Percentiles rank a stretch among this genome's conserved stretches.
phyloP scores from a whole-genome alignment of 75 land plant species.

The Cupressus sempervirens region DNA sequence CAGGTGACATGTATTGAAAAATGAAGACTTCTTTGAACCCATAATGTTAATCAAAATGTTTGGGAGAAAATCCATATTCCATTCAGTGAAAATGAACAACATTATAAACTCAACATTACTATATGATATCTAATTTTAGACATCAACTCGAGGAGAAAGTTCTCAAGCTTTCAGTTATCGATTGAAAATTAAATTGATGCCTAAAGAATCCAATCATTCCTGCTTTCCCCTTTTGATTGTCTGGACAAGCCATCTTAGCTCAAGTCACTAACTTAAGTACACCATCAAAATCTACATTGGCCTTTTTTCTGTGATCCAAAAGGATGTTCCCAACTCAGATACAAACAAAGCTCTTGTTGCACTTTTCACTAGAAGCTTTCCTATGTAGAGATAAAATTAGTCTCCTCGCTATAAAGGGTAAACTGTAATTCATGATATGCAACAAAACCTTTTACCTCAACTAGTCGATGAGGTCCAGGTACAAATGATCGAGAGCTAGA shows the following conservation, averaged over 20 bases:
- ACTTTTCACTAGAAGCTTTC: background rate
- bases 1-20: background rate
- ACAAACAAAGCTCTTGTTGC: background rate
- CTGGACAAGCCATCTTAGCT: background rate
- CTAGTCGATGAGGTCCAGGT: too few species aligned
- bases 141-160: background rate
- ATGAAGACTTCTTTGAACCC: conserved; percentile 1
- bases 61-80: background rate
- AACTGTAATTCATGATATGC: too few species aligned
- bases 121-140: background rate
- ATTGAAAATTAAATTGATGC: background rate
- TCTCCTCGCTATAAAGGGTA: too few species aligned
- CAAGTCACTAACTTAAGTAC: background rate
- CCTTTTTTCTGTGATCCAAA: background rate
- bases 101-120: background rate
- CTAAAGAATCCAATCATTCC: background rate
- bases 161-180: background rate
- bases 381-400: too few species aligned
- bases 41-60: background rate
- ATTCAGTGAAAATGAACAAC: background rate
- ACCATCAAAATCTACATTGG: background rate
- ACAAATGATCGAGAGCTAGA: too few species aligned
- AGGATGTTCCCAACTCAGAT: background rate
- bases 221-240: background rate
- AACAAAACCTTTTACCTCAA: too few species aligned